These are phyloP conservation scores for Sclerotinia nivalis DNA, from an alignment of 2,329 filamentous ascomycete species.

Conservation along the genomic window DNA sequence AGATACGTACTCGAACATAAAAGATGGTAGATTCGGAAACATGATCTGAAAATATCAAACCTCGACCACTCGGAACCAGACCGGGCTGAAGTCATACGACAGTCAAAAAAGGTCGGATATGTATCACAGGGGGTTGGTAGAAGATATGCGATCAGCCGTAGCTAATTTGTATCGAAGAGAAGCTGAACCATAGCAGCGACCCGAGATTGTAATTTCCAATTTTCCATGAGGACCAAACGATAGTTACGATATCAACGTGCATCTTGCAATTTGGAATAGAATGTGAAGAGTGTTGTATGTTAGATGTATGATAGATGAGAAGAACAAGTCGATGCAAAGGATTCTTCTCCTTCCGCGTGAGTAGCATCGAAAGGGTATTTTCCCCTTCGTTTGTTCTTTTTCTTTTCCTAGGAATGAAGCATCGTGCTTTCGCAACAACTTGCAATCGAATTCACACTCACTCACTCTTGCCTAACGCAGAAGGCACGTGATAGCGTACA, in stretches of 20 bases:
- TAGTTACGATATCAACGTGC: neutral
- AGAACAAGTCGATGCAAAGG: neutral
- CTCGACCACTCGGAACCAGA: neutral
- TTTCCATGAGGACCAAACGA: neutral
- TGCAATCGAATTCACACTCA: neutral
- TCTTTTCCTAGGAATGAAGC: neutral
- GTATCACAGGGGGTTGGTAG: conserved; percentile 8
- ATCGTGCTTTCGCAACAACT: neutral
- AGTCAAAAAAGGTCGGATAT: neutral
- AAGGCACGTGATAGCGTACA: neutral
- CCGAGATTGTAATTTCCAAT: neutral
- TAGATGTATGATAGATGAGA: neutral
- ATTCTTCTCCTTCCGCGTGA: neutral
- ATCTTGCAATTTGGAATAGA: neutral
- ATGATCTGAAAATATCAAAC: neutral
- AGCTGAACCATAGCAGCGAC: conserved; percentile 8
- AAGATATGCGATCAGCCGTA: conserved; percentile 20
- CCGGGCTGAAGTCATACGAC: neutral
- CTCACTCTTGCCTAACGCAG: neutral
- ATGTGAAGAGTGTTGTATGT: neutral
- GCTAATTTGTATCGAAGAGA: neutral
- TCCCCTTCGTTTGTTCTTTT: too few relatives aligned
- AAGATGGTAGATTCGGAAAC: neutral
- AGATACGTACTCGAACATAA: neutral
- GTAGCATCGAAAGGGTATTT: neutral